Evolutionary conservation across 225 moss, liverwort and hornwort species (phyloP), one percentile per base, ranked within the genome.

Genomic region (Polytrichum commune): DNA sequence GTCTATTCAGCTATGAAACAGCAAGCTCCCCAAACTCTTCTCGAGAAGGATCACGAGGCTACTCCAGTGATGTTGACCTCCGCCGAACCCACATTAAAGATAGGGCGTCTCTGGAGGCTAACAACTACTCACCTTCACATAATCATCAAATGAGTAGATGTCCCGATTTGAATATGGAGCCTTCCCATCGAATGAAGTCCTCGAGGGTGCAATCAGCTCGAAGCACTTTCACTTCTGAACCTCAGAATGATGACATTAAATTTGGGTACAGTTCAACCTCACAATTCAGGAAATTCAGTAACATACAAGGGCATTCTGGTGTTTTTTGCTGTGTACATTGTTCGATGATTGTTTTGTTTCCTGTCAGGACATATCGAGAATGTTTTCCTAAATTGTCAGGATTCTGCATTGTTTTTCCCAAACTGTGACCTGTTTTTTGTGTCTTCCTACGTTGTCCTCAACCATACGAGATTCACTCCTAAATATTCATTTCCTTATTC

Each of bases 1-100:
- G 86, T 27, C 79, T 90, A 1, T 86, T 90, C 79, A 90, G 77
- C 58, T 86, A 90, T 24, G 83, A 75, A 75, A 79, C 73, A 54
- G 74, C 70, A 53, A 62, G 63, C 19, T 83, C 76, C 73, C 78
- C 82, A 24, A 68, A 68, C 54, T 63, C 73, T 73, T 83, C 61
- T 64, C 68, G 57, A 72, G 81, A 83, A 28, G 81, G 69, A 30
- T 62, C 67, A 25, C 70, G 61, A 19, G 53, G 30, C 69, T 67
- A 69, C 54, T 62, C 46, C 5, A 66, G 60, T 27, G 81, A 81
- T 63, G 67, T 69, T 70, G 79, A 70, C 30, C 27, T 54, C 62
- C 68, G n/a, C 63, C 68, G 30, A 38, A 69, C 54, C 61, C 61
- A 6, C 54, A 38, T 19, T 71, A 64, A 19, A 72, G 73, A 77